Evolutionary conservation across 2,329 filamentous ascomycete species (phyloP).

Genomic region (Knoxdaviesia capensis): DNA sequence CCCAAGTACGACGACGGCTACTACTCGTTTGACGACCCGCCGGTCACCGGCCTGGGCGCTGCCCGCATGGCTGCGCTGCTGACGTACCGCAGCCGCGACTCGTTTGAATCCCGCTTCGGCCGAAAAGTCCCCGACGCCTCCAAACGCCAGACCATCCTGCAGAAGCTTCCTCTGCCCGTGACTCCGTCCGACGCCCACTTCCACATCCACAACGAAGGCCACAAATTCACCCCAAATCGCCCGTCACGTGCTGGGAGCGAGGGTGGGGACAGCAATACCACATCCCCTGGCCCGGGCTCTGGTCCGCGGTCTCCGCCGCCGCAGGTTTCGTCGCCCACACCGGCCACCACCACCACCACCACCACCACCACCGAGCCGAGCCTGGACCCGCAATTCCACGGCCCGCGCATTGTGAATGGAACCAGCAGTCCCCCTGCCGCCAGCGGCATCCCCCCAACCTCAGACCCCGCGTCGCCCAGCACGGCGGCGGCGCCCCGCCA

Average conservation of each 20-base stretch:
- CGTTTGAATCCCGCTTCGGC: conserved; percentile 88
- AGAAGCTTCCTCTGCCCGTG: conserved; percentile 37
- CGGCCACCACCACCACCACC: conserved; percentile 8
- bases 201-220: conserved; percentile 67
- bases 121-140: conserved; percentile 78
- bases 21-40: conserved; percentile 73
- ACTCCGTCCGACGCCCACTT: conserved; percentile 56
- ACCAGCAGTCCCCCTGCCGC: conserved; percentile 10
- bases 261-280: conserved; percentile 1
- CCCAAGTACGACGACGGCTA: conserved; percentile 98
- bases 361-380: conserved; percentile 13
- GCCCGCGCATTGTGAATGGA: conserved; percentile 16
- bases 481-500: not conserved
- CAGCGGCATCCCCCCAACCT: conserved; percentile 10
- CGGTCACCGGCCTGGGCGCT: conserved; percentile 68
- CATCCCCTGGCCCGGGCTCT: not conserved
- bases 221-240: conserved; percentile 36
- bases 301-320: conserved; percentile 6
- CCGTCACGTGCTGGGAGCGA: conserved; percentile 27
- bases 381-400: conserved; percentile 51
- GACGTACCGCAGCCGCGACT: conserved; percentile 91
- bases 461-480: conserved; percentile 12
- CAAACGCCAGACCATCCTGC: conserved; percentile 57
- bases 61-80: conserved; percentile 92
- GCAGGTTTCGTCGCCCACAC: conserved; percentile 4